A percentile compares a stretch with the other conserved stretches of the same genome.
Evolutionary conservation across 108 stramenopile species (phyloP).

Genomic region (Schizochytrium sp.): DNA sequence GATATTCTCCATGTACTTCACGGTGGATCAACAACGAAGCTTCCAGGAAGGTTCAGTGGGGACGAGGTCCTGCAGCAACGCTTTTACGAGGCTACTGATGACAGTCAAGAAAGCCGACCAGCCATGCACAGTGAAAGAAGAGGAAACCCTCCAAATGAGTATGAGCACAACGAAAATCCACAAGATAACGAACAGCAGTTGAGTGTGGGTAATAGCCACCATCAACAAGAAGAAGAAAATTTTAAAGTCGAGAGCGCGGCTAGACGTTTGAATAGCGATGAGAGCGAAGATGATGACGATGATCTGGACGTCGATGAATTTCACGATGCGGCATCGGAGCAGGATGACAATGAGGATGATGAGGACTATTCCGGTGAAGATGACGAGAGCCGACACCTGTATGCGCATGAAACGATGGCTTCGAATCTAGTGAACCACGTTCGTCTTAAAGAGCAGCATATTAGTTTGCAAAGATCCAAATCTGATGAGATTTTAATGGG

Average conservation of each 20-base stretch:
- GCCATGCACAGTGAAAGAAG: too few species aligned
- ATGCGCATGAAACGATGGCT: neutral
- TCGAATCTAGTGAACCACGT: neutral
- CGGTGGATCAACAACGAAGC: neutral
- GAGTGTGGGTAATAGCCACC: neutral
- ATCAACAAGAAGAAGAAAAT: neutral
- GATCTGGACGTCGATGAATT: neutral
- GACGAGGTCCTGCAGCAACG: too few species aligned
- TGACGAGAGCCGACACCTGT: too few species aligned
- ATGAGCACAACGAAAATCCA: neutral
- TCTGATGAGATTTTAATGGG: conserved; percentile 26
- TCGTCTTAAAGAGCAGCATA: too few species aligned
- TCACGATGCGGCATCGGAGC: conserved; percentile 9
- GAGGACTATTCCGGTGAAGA: neutral
- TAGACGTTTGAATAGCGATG: neutral
- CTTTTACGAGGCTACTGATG: too few species aligned
- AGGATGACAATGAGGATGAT: neutral
- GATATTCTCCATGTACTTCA: conserved; percentile 20
- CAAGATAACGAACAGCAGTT: neutral
- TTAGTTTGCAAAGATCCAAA: neutral
- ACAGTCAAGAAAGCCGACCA: too few species aligned
- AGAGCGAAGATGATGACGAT: neutral
- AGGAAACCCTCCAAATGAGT: too few species aligned
- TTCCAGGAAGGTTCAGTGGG: too few species aligned
- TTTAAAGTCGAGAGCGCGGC: too few species aligned